These are phyloP conservation scores for Coemansia reversa DNA, from an alignment of 192 early-diverging fungal genomes.

Conservation along the genomic window DNA sequence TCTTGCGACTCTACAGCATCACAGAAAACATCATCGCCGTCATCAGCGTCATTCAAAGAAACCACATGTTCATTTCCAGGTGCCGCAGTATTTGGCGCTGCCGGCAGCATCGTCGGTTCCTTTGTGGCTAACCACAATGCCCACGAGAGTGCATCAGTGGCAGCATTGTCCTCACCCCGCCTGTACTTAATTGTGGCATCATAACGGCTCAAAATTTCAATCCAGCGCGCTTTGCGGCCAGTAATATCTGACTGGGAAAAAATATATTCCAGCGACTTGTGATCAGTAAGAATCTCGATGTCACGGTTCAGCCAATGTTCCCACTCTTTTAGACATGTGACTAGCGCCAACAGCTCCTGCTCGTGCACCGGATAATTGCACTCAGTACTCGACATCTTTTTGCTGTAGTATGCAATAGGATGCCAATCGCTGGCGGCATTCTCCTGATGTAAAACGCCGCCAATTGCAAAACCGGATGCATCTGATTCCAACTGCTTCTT, in stretches of 20 bases:
- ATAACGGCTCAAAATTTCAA: neutral
- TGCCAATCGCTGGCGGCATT: neutral
- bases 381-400: neutral
- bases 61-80: too few species aligned
- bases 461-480: conserved; percentile 10
- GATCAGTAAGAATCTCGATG: too few species aligned
- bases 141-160: conserved; percentile 4
- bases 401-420: conserved; percentile 13
- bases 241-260: neutral
- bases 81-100: too few species aligned
- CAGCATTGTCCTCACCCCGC: conserved; percentile 12
- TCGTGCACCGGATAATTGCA: conserved; percentile 12
- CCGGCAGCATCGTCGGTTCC: too few species aligned
- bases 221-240: conserved; percentile 3
- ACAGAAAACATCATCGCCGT: too few species aligned
- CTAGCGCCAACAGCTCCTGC: conserved; percentile 17
- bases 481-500: conserved; percentile 12
- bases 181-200: conserved; percentile 2
- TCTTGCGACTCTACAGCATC: too few species aligned
- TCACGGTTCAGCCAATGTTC: too few species aligned
- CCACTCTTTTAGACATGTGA: neutral
- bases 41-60: too few species aligned
- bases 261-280: conserved; percentile 4
- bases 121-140: neutral
- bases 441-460: conserved; percentile 14